Base-by-base conservation (phyloP, 208 protist genomes). In the Trypanosoma brucei region DNA sequence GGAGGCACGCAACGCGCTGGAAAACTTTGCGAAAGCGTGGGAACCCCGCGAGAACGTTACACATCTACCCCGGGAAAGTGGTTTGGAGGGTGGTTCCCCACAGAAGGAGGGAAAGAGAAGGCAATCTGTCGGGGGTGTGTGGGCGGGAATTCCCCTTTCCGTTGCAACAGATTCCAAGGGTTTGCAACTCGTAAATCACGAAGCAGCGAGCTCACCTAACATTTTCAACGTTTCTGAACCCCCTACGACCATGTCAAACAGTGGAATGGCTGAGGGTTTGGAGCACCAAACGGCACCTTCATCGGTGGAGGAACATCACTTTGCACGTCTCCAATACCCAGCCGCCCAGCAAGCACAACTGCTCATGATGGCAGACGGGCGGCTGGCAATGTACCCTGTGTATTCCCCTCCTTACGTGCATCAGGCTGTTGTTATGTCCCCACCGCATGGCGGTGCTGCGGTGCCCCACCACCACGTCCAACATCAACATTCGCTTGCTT, bases 21-120 rank as follows among this genome's bases (percentile, higher is more conserved):
- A 59, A 35, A 72, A 65, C 34, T 72, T 72, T 60, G 66, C 66
- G 3, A 59, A 65, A 33, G 58, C 51, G 3, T 72, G 59, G 59
- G 56, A 55, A n/a, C 33, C 44, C 31, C 54, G 36, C 2, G 8
- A 11, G 4, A 39, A 54, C 8, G 39, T 9, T 2, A 1, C 38
- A 2, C 1, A 34, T 5, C 14, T 9, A 8, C 22, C 13, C 8
- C 34, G 33, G 11, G 31, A 30, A 44, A 33, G 1, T 36, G 37
- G 5, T 38, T 13, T 11, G 30, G 50, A 44, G 4, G 1, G 4
- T 0, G 49, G n/a, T 2, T 14, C 40, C 22, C 37, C 39, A 30
- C n/a, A 45, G 3, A 2, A 11, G 5, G 44, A 7, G 2, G 33
- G 51, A 7, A 9, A 30, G 22, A 22, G 22, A 22, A 22, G 22